These are phyloP conservation scores for Colletotrichum paranaense DNA, from an alignment of 2,329 filamentous ascomycete genomes.

Conservation along the genomic window DNA sequence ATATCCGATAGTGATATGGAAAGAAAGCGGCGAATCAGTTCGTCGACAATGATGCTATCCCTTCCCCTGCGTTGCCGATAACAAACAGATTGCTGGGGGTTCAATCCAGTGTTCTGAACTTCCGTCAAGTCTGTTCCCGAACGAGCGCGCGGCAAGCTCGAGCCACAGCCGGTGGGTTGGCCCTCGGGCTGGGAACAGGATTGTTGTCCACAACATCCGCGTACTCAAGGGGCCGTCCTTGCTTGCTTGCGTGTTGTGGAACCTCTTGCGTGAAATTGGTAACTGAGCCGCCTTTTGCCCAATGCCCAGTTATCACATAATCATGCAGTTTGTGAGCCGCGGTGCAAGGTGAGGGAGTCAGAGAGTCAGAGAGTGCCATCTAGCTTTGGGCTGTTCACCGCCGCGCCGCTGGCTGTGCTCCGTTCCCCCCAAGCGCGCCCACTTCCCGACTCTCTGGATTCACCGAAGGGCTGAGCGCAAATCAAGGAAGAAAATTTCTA, in stretches of 20 bases:
- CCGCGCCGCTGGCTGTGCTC: not conserved
- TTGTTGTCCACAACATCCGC: not conserved
- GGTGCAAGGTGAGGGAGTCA: not conserved
- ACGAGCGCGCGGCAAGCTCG: conserved; percentile 6
- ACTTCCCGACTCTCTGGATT: not conserved
- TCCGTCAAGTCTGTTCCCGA: not conserved
- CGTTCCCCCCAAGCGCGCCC: not conserved
- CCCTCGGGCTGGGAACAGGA: not conserved
- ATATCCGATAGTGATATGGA: not conserved
- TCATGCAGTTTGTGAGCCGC: not conserved
- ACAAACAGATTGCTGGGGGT: not conserved
- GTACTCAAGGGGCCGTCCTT: not conserved
- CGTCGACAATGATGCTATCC: not conserved
- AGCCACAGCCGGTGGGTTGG: not conserved
- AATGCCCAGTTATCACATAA: not conserved
- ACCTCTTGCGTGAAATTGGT: not conserved
- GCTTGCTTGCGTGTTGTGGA: not conserved
- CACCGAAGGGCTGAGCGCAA: not conserved
- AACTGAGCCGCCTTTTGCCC: not conserved
- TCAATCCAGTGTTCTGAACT: too few species aligned
- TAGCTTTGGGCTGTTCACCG: not conserved
- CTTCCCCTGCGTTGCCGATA: not conserved
- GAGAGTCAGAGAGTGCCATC: too few species aligned
- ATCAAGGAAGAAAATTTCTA: not conserved
- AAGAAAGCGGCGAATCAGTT: not conserved